These are phyloP conservation scores for Beauveria pseudobassiana DNA, from an alignment of 2,329 filamentous ascomycete genomes.

Conservation along the genomic window DNA sequence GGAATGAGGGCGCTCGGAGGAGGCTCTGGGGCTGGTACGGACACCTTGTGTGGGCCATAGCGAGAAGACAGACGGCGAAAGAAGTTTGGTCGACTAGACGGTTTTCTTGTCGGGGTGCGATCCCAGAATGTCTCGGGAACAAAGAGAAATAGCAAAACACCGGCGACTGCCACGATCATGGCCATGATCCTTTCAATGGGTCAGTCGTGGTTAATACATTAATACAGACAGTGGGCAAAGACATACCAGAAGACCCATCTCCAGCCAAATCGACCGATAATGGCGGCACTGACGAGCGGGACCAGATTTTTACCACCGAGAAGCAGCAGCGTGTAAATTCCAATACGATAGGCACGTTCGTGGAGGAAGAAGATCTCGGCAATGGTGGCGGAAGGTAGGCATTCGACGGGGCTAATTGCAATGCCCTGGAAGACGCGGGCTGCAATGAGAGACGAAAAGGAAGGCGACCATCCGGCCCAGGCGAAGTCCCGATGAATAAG, in stretches of 20 bases:
- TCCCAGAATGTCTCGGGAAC: conserved; percentile 97
- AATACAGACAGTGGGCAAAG: neutral
- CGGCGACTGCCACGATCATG: conserved; percentile 66
- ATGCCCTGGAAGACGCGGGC: conserved; percentile 84
- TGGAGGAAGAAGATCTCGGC: conserved; percentile 96
- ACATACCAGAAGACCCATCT: conserved; percentile 82
- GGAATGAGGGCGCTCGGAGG: conserved; percentile 13
- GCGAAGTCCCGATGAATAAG: conserved; percentile 65
- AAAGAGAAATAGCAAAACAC: conserved; percentile 73
- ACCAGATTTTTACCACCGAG: conserved; percentile 88
- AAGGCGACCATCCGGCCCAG: conserved; percentile 83
- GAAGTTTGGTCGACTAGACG: conserved; percentile 35
- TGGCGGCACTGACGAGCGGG: conserved; percentile 75
- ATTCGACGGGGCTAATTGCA: conserved; percentile 84
- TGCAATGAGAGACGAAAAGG: conserved; percentile 68
- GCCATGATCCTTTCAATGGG: conserved; percentile 59
- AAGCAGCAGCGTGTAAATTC: conserved; percentile 84
- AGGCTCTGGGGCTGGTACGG: conserved; percentile 3
- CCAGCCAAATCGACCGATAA: conserved; percentile 75
- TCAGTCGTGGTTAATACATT: neutral
- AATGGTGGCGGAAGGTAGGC: conserved; percentile 85
- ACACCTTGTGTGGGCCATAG: conserved; percentile 17
- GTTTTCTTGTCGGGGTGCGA: conserved; percentile 52
- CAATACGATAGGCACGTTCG: conserved; percentile 84
- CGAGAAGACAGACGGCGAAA: conserved; percentile 42